These are phyloP conservation scores for Phragmites australis DNA, from an alignment of 176 grass and related monocot species.

Conservation along the genomic window DNA sequence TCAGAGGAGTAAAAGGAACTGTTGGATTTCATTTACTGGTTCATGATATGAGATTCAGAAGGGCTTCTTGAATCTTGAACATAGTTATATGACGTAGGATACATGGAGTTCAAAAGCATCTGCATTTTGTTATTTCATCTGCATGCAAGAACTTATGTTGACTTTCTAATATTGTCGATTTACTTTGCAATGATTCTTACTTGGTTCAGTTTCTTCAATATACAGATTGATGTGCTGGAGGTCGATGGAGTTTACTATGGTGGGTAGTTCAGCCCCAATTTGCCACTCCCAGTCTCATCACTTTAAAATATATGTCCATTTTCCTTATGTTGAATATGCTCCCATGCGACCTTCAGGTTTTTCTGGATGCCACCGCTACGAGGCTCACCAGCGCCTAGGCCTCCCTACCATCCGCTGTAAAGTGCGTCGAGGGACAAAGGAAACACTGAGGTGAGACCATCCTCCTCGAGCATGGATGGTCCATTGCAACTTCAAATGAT, in stretches of 20 bases:
- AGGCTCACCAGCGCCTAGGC: slow-evolving; percentile 89
- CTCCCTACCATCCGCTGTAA: slow-evolving; percentile 89
- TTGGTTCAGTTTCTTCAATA: slow-evolving; percentile 17
- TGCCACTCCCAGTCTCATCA: not conserved
- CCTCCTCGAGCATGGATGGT: not conserved
- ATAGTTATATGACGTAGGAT: not conserved
- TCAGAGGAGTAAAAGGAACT: not conserved
- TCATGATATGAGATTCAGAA: not conserved
- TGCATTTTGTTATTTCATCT: not conserved
- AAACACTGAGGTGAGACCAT: slow-evolving; percentile 73
- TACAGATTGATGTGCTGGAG: slow-evolving; percentile 95
- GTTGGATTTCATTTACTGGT: not conserved
- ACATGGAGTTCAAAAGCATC: not conserved
- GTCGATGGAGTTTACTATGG: slow-evolving; percentile 91
- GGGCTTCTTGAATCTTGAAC: not conserved
- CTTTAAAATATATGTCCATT: not conserved
- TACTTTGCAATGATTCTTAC: slow-evolving; percentile 25
- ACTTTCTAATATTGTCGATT: not conserved
- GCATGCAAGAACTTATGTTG: not conserved
- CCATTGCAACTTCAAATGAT: not conserved
- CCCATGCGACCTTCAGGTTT: slow-evolving; percentile 58
- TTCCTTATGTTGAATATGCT: slow-evolving; percentile 15
- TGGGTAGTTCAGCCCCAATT: slow-evolving; percentile 28
- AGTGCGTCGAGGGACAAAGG: slow-evolving; percentile 82
- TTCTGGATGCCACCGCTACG: slow-evolving; percentile 92